Evolutionary conservation across 495 filamentous ascomycete genomes (phyloP).

Genomic region (Talaromyces nanjingensis): DNA sequence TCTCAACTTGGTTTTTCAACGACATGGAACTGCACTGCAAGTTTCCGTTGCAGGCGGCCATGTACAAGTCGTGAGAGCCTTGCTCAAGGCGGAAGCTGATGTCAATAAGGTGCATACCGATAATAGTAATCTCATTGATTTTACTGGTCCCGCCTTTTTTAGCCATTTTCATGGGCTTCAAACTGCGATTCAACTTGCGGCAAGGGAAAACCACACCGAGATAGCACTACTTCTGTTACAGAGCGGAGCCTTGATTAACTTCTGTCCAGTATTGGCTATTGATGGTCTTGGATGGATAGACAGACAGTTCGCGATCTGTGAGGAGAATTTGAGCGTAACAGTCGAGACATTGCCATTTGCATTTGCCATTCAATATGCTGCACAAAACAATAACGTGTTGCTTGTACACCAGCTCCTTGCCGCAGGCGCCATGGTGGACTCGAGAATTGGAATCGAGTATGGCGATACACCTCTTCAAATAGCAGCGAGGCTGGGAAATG

Average conservation of each 20-base stretch:
- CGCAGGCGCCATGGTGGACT: background rate
- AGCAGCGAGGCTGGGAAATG: background rate
- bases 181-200: background rate
- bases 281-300: background rate
- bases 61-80: background rate
- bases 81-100: background rate
- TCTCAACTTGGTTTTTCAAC: background rate
- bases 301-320: background rate
- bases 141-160: too few species aligned
- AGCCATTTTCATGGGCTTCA: background rate
- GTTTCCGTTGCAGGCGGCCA: background rate
- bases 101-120: background rate
- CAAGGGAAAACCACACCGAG: background rate
- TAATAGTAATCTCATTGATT: too few species aligned
- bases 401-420: background rate
- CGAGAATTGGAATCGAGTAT: background rate
- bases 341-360: background rate
- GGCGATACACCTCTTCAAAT: constrained; percentile 4
- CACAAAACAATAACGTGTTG: background rate
- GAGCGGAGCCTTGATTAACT: background rate
- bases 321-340: background rate
- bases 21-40: background rate
- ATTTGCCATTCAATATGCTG: background rate
- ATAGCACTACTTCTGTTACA: background rate
- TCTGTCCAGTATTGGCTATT: background rate